These are phyloP conservation scores for Onygenales sp. DNA, from an alignment of 2,329 filamentous ascomycete species.

Conservation along the genomic window DNA sequence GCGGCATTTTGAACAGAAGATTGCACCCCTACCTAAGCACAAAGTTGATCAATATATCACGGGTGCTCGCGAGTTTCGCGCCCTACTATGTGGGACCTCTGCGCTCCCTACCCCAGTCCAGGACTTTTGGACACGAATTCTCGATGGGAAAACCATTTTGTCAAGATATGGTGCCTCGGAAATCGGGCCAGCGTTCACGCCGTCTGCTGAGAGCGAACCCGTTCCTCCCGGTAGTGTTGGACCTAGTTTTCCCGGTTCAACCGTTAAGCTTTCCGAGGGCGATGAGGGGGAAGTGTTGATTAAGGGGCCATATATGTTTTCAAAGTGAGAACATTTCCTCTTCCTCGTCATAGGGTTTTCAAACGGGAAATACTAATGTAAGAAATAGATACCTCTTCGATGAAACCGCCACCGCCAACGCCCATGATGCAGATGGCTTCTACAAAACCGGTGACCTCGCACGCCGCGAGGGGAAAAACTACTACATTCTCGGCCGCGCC, in stretches of 20 bases:
- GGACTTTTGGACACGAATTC: slow-evolving; percentile 13
- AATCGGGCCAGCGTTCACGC: slow-evolving; percentile 31
- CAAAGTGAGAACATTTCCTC: slow-evolving; percentile 4
- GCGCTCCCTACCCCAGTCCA: slow-evolving; percentile 8
- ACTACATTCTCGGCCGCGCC: slow-evolving; percentile 13
- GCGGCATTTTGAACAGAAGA: slow-evolving; percentile 8
- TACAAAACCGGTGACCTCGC: slow-evolving; percentile 13
- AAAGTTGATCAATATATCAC: slow-evolving; percentile 5
- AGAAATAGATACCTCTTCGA: slow-evolving; percentile 3
- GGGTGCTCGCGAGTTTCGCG: slow-evolving; percentile 6
- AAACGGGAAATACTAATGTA: background rate
- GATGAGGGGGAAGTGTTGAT: slow-evolving; percentile 12
- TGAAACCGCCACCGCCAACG: slow-evolving; percentile 4
- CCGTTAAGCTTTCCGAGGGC: slow-evolving; percentile 27
- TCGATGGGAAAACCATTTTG: slow-evolving; percentile 9
- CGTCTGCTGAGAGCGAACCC: slow-evolving; percentile 17
- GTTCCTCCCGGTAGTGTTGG: slow-evolving; percentile 22
- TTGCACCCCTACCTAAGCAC: slow-evolving; percentile 1
- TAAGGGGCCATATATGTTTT: slow-evolving; percentile 11
- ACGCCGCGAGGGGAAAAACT: slow-evolving; percentile 9
- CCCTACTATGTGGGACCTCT: slow-evolving; percentile 8
- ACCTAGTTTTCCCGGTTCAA: slow-evolving; percentile 25
- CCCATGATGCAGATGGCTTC: slow-evolving; percentile 11
- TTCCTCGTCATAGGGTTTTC: slow-evolving; percentile 16
- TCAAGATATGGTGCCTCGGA: slow-evolving; percentile 32